phyloP scores from a whole-genome alignment of 306 rosid genomes.

The Alnus rubra region DNA sequence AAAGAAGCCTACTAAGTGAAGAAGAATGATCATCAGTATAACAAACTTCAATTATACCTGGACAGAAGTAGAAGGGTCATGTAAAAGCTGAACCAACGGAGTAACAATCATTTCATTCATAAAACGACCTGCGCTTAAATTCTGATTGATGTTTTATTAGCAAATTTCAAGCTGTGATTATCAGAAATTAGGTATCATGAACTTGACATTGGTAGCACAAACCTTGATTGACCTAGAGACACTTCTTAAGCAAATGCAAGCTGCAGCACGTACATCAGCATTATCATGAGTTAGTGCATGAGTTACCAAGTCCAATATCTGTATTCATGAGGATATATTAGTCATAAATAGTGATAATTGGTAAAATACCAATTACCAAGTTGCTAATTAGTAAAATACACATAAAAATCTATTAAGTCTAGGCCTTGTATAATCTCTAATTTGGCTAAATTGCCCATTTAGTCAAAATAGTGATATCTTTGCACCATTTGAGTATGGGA shows the following conservation, averaged over 20 bases:
- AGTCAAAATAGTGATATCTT: not conserved
- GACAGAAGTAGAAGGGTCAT: constrained; percentile 68
- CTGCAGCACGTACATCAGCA: constrained; percentile 68
- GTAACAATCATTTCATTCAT: constrained; percentile 70
- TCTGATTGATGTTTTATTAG: constrained; percentile 66
- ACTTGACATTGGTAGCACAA: constrained; percentile 27
- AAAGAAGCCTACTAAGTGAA: not conserved
- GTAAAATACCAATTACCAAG: not conserved
- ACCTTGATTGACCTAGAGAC: constrained; percentile 94
- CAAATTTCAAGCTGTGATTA: constrained; percentile 13
- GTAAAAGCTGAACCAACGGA: constrained; percentile 81
- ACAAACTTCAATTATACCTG: constrained; percentile 53
- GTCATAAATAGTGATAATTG: not conserved
- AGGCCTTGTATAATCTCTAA: constrained; percentile 11
- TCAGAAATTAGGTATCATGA: constrained; percentile 24
- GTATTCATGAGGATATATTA: constrained; percentile 25
- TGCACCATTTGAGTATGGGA: not conserved
- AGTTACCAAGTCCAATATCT: constrained; percentile 61
- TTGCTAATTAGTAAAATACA: not conserved
- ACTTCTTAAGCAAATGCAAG: constrained; percentile 89
- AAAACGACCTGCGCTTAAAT: constrained; percentile 86
- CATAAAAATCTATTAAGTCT: constrained; percentile 9
- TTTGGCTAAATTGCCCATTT: not conserved
- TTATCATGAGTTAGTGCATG: constrained; percentile 71
- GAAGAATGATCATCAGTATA: constrained; percentile 23